Evolutionary conservation across 1,139 yeast species (phyloP), one percentile per base, ranked within the genome.

Genomic region (Taphrina betulina): DNA sequence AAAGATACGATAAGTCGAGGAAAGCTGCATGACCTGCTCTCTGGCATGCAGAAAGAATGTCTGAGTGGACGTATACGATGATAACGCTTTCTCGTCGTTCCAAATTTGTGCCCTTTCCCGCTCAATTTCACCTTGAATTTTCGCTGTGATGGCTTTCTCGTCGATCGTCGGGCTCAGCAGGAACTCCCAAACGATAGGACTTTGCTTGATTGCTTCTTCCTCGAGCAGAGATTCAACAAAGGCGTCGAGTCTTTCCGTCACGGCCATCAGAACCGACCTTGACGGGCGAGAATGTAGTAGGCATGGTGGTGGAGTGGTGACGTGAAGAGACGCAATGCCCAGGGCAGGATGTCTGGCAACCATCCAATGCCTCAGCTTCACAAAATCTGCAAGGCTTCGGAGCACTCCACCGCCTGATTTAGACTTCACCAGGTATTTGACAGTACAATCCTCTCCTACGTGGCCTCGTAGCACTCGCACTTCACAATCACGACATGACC

Each of bases 171-270:
- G 72, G 3, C 71, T 66, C 2, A 72, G 64, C 24, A 79, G 64
- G 62, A 78, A 78, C 59, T 73, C 76, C 74, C 79, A 74, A 37
- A 76, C 61, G 10, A 75, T 64, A 44, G 68, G 74, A 57, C 72
- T 73, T 20, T 65, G 60, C 12, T 66, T 57, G 58, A 71, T 64
- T 23, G 67, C 61, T 10, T 74, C 72, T 52, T 68, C 73, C 16
- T 67, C 63, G 2, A 69, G 63, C 29, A 81, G 62, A 10, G 75
- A 68, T 34, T 72, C 69, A 22, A 82, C 67, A 53, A 79, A 73
- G 5, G 73, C 63, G 59, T 81, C 82, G 50, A 82, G 64, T 36
- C 71, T 70, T 35, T 75, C 76, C 44, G 80, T 72, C 29, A 79
- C 66, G 37, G 79, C 72, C 60, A 81, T 80, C 24, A 78, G 68